Evolutionary conservation across 176 grass and related monocot species (phyloP), one percentile per base, ranked within the genome.

Genomic region (Oryza officinalis): DNA sequence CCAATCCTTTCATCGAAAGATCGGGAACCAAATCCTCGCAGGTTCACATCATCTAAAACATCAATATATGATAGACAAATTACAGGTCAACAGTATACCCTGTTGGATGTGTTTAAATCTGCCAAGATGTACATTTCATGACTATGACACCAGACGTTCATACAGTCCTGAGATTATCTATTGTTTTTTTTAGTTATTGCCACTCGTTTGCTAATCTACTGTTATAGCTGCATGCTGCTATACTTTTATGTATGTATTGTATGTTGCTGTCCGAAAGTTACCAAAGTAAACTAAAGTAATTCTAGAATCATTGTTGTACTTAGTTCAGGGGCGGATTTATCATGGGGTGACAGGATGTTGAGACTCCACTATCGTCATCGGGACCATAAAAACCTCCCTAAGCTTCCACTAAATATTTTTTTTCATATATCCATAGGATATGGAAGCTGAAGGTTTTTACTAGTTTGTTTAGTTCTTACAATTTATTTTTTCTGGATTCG

Each of bases 111-210:
- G 3, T 74, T 74, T 47, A 68, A 26, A 68, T 37, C 47, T 41
- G 41, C 30, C 52, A 81, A 80, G 25, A 71, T 54, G 65, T 77
- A 70, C 66, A 78, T 81, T 81, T 72, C 88, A 77, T 71, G 41
- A 71, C 31, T 41, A 71, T 44, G 52, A 27, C 38, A 64, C 77
- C 46, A 64, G 44, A 72, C 18, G 20, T 8, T 61, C 57, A 61
- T 11, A 3, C 13, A 35, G 0, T 60, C 33, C 59, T 45, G 6
- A 27, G 15, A 45, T 70, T 22, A 33, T 35, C 13, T 33, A 26
- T 72, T 32, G 2, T 71, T 66, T 37, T 72, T 37, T 72, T 65
- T 32, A 59, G 8, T 77, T 66, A 15, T 10, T 20, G 4, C 0
- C 38, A 47, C 38, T 69, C 25, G 67, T 66, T 78, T 83, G 3